A percentile compares a stretch with the other conserved stretches of the same genome.
Conservation (phyloP, 176 grass and related monocot species). For the Musa troglodytarum region DNA sequence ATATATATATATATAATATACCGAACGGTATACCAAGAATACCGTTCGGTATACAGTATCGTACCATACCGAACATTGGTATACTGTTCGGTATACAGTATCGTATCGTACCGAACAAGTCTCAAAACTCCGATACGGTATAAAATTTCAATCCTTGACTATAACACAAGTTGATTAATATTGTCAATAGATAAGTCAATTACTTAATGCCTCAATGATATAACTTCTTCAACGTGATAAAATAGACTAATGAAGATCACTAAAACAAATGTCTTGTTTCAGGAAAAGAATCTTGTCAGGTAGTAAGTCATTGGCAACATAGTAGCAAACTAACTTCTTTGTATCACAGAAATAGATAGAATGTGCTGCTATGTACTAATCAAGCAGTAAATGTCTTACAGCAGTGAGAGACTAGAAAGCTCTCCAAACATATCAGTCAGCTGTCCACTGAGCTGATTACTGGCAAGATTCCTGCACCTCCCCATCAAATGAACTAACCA, state of each 20-base stretch:
- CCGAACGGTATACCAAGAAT: too few relatives aligned
- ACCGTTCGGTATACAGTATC: too few relatives aligned
- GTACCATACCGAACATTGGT: too few relatives aligned
- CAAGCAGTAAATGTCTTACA: conserved; percentile 44
- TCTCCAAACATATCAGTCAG: conserved; percentile 81
- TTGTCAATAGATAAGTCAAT: too few relatives aligned
- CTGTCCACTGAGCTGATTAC: conserved; percentile 71
- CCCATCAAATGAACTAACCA: conserved; percentile 11
- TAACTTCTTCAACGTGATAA: not conserved
- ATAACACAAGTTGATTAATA: too few relatives aligned
- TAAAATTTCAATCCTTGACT: too few relatives aligned
- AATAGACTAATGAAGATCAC: not conserved
- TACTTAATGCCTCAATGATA: not conserved
- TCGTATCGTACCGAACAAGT: too few relatives aligned
- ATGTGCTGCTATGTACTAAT: not conserved
- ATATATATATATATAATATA: too few relatives aligned
- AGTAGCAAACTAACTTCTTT: not conserved
- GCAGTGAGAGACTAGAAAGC: conserved; percentile 51
- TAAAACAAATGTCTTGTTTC: not conserved
- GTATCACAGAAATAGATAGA: not conserved
- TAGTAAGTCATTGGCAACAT: not conserved
- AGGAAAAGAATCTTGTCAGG: not conserved
- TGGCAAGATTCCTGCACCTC: conserved; percentile 54
- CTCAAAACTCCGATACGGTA: too few relatives aligned
- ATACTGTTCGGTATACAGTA: too few relatives aligned